Conservation (phyloP, 2,329 filamentous ascomycete genomes). For the Aspergillus persii region DNA sequence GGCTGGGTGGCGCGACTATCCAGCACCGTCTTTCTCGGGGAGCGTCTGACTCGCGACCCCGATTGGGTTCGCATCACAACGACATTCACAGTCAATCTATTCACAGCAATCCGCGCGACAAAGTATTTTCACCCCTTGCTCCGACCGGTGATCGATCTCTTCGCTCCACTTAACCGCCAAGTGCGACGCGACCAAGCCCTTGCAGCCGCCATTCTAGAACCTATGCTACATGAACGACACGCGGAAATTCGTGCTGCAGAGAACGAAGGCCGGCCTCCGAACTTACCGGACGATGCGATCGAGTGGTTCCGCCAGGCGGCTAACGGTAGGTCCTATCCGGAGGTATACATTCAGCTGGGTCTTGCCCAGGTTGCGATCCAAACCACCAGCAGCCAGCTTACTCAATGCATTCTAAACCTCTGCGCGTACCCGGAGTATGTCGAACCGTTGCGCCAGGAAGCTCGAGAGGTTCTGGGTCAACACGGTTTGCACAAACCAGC, state of each 20-base stretch:
- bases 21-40: conserved; percentile 4
- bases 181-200: background rate
- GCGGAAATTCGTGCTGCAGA: background rate
- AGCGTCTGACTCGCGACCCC: background rate
- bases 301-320: background rate
- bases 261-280: background rate
- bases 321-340: background rate
- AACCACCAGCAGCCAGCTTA: background rate
- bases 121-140: background rate
- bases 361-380: background rate
- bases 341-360: background rate
- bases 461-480: background rate
- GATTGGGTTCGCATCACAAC: background rate
- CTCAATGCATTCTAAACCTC: background rate
- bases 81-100: background rate
- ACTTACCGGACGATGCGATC: background rate
- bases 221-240: background rate
- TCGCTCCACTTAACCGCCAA: background rate
- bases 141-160: background rate
- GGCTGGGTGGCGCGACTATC: no score
- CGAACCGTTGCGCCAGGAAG: background rate
- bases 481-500: background rate
- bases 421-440: background rate
- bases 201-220: background rate
- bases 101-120: background rate